Evolutionary conservation across 768 basidiomycete genomes (phyloP), one percentile per base, ranked within the genome.

Genomic region (Rhodocollybia butyracea): DNA sequence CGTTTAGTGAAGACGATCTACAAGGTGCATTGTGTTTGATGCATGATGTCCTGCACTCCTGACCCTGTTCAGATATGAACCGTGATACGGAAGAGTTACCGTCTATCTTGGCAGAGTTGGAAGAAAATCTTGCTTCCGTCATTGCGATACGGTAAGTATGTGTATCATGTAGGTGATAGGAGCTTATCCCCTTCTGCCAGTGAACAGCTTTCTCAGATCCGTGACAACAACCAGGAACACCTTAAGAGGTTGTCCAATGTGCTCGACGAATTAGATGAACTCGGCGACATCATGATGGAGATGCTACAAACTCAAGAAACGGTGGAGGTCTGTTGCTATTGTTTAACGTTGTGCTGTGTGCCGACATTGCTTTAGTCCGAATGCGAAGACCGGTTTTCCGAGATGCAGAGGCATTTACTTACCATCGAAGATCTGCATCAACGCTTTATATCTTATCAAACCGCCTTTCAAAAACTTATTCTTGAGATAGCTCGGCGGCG

Each of bases 41-140:
- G 53, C 31, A 12, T 46, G 17, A 30, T 7, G 52, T 19, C 11
- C 38, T 40, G 38, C n/a, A 19, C 43, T 58, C 17, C 22, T 45
- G 41, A 36, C 15, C 46, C 50, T 6, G 58, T 36, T n/a, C 51
- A 91, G 91, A 83, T 27, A 91, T 94, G 85, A 82, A 86, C 60
- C 77, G 89, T 38, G 91, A 94, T 64, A 89, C 88, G 1, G 80
- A 87, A 10, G 90, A 91, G 63, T 73, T 94, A 5, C 86, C 87
- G 3, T 73, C 77, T 3, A 90, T 94, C 50, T 82, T 94, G 71
- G 65, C 73, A 2, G 91, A 93, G 59, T 66, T 93, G 38, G 85
- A 91, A 60, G 80, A 81, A 34, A 75, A 77, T 56, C 73, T 80
- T 11, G 60, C 61, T n/a, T 66, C 73, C 5, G 83, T 91, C 52